Base-by-base conservation (phyloP, 108 stramenopile species). In the Cylindrotheca fusiformis region DNA sequence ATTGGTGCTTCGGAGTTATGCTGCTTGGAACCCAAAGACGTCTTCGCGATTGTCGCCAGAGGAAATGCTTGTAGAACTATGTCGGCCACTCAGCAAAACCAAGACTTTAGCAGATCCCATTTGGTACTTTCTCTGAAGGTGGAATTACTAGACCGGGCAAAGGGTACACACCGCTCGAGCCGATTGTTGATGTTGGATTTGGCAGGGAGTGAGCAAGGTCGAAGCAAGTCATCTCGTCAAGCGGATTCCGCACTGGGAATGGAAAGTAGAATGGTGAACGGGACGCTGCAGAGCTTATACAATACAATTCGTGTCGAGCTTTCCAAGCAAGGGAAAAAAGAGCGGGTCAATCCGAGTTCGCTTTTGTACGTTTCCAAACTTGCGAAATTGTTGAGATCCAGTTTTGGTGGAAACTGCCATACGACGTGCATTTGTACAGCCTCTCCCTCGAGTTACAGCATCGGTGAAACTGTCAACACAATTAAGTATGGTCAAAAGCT, bases 361-460 rank as follows among this genome's bases (percentile, higher is more conserved):
- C 22, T 14, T 2, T 8, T 21, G 19, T 62, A 72, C 25, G 66
- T 88, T 25, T 88, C 86, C 32, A 97, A 95, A 56, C 71, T 97
- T 20, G 91, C 95, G 0, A 71, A 80, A 28, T 26, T 95, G 3
- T 64, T 97, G 26, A 74, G 73, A 46, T 83, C 93, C 32, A 69
- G 81, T n/a, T 77, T 97, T 68, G 96, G 96, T 22, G 96, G 95
- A 4, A 96, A 93, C 65, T 86, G 77, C 63, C 55, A 77, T 24
- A 95, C 93, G 5, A 69, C 79, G 0, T 55, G 95, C 28, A 86
- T 97, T 48, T 76, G 94, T 20, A 90, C 91, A 4, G 86, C 77
- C 22, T 90, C 90, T 19, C 90, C 91, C n/a, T 81, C 85, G 24
- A 78, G 76, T 3, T 88, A 87, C 65, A 93, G 82, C 64, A 90